Evolutionary conservation across 805 yeast genomes (phyloP).

Genomic region (Suhomyces prunicola): DNA sequence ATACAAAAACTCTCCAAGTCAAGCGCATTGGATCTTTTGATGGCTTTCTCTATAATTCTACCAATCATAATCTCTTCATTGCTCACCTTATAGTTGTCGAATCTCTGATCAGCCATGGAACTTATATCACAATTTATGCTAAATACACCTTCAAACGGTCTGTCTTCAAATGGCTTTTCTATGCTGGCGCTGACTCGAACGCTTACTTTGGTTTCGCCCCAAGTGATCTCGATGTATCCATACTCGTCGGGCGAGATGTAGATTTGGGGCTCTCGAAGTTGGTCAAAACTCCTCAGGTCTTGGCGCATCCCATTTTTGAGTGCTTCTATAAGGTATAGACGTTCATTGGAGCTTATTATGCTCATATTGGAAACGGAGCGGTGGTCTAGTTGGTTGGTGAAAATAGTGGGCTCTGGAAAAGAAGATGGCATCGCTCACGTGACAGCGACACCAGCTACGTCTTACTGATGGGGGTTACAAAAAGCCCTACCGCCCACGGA

Average conservation of each 20-base stretch:
- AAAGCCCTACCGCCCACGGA: too few species aligned
- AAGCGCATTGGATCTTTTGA: conserved; percentile 83
- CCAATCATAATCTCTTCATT: conserved; percentile 79
- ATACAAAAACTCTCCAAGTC: conserved; percentile 91
- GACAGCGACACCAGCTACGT: background rate
- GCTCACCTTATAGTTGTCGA: conserved; percentile 70
- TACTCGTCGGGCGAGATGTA: conserved; percentile 60
- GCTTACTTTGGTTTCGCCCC: conserved; percentile 71
- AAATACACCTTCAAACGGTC: conserved; percentile 92
- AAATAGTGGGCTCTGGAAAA: background rate
- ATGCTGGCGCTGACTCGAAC: conserved; percentile 76
- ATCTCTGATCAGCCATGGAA: conserved; percentile 85
- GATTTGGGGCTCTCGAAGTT: conserved; percentile 65
- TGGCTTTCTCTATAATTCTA: conserved; percentile 85
- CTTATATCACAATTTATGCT: conserved; percentile 80
- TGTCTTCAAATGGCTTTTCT: conserved; percentile 76
- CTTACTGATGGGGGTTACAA: too few species aligned
- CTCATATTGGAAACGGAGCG: background rate
- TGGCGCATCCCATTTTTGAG: conserved; percentile 59
- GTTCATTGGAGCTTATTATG: conserved; percentile 46
- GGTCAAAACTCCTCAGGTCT: conserved; percentile 65
- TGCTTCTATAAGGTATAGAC: conserved; percentile 57
- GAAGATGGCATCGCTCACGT: background rate
- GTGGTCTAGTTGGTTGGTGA: background rate
- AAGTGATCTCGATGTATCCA: conserved; percentile 74